phyloP scores from a whole-genome alignment of 2,329 filamentous ascomycete genomes.

The Tolypocladium guangdongense region DNA sequence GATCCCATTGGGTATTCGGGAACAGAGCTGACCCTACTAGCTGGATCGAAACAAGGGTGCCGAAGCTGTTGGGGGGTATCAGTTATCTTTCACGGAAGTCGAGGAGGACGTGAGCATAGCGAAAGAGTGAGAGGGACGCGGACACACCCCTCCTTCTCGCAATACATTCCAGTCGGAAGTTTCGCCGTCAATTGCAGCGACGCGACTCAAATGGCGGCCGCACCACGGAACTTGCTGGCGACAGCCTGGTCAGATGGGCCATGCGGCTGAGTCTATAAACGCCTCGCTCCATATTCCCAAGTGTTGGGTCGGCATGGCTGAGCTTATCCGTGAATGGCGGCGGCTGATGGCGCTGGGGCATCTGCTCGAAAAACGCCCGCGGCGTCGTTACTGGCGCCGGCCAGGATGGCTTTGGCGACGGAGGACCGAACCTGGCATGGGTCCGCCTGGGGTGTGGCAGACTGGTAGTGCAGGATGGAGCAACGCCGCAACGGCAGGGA shows the following conservation, averaged over 20 bases:
- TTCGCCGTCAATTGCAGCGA: neutral
- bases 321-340: slow-evolving; percentile 21
- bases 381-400: neutral
- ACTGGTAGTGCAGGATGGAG: neutral
- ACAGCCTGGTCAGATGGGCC: neutral
- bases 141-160: neutral
- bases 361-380: neutral
- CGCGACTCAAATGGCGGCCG: neutral
- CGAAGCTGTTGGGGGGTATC: neutral
- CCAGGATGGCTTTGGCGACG: neutral
- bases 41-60: neutral
- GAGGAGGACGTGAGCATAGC: neutral
- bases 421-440: neutral
- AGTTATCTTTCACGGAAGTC: neutral
- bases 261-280: slow-evolving; percentile 6
- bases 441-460: neutral
- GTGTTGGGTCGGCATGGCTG: slow-evolving; percentile 22
- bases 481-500: neutral
- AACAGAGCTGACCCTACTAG: neutral
- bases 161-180: neutral
- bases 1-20: neutral
- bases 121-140: neutral
- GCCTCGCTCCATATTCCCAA: slow-evolving; percentile 18
- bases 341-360: slow-evolving; percentile 14
- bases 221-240: neutral